Base-by-base conservation (phyloP, 164 flowering plant genomes). In the Vitis rotundifolia region DNA sequence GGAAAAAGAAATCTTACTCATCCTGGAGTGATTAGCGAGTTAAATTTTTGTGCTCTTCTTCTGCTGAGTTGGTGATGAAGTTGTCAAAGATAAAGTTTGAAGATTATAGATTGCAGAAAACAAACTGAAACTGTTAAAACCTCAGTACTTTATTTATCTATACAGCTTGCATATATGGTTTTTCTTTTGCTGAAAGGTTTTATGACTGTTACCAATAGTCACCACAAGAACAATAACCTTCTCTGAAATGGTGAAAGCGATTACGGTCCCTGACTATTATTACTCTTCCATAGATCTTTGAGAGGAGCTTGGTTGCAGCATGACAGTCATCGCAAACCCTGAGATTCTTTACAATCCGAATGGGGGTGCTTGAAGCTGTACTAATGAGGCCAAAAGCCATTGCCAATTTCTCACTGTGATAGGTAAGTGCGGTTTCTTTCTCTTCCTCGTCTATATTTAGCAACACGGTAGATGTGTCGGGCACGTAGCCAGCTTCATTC, bases 401-500 rank as follows among this genome's bases (percentile, higher is more conserved):
- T 0, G 90, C 87, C 63, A 85, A 52, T 72, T 80, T 87, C 76
- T 85, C 90, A 66, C 86, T 85, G 64, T 87, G 88, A 68, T 70
- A 77, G 48, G 57, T 53, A 60, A 84, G 79, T 18, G 82, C 78
- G 2, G 74, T 74, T 77, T 87, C 90, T 69, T 82, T 84, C 79
- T 87, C 88, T 75, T 84, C 88, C 61, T 83, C 84, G 1, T 81
- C 86, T 19, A 85, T 52, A 59, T 83, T 82, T 26, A 70, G 63
- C 67, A 85, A 59, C 44, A 85, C 87, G 3, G 53, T 71, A 0
- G 87, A 74, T 44, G 77, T 75, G 67, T 78, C 44, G 0, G 77
- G 74, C 49, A 22, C 37, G 63, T 85, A 75, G 2, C 87, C 91
- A 12, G 69, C 74, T 49, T 76, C 74, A 56, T 73, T 80, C 26